Percentiles rank a stretch among this genome's conserved stretches.
Conservation (phyloP, 257 asterid genomes). For the Parsonsia alboflavescens region DNA sequence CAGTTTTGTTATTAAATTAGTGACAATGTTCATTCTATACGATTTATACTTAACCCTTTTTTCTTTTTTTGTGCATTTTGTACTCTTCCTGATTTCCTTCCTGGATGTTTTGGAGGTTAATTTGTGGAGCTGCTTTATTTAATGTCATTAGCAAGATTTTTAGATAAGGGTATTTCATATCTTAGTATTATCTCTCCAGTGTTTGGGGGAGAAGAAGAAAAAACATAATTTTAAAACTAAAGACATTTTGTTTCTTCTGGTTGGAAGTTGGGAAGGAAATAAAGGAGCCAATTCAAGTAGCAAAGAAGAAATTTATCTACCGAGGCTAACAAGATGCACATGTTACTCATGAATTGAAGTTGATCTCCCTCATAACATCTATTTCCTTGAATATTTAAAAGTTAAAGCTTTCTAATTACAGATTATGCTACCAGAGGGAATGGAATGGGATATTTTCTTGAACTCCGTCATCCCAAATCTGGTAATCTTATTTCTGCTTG, state of each 20-base stretch:
- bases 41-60: background rate
- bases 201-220: background rate
- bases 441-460: constrained; percentile 38
- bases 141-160: background rate
- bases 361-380: background rate
- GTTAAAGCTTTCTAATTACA: constrained; percentile 26
- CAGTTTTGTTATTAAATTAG: background rate
- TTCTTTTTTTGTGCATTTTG: background rate
- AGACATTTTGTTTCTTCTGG: background rate
- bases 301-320: background rate
- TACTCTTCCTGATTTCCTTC: background rate
- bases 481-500: constrained; percentile 36
- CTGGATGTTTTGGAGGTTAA: background rate
- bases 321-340: background rate
- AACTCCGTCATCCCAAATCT: constrained; percentile 84
- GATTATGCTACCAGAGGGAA: constrained; percentile 46
- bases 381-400: constrained; percentile 13
- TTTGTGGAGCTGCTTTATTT: background rate
- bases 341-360: background rate
- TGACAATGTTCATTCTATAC: background rate
- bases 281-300: background rate
- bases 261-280: background rate
- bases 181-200: no score
- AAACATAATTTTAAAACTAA: background rate
- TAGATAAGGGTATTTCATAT: background rate